Base-by-base conservation (phyloP, 495 filamentous ascomycete genomes). In the Hypoxylon fuscum region DNA sequence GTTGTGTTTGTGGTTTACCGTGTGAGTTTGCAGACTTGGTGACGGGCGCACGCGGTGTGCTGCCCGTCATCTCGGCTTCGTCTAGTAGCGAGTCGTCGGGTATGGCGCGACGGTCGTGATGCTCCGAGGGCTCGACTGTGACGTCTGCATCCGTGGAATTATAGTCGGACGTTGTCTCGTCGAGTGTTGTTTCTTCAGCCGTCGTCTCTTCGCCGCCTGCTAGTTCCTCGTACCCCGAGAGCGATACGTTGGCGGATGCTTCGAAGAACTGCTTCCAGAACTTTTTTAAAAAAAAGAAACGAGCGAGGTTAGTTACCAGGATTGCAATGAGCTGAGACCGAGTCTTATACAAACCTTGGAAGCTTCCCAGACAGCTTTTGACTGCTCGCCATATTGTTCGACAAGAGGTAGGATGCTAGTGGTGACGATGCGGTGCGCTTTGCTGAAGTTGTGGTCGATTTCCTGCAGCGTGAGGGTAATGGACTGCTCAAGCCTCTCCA, bases 221-320 rank as follows among this genome's bases (percentile, higher is more conserved):
- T 44, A 83, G 74, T 68, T 96, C 95, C 74, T 96, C 93, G 73
- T 98, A 97, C 45, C 93, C 92, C 9, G 93, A 96, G n/a, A 98
- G 85, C 2, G 92, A 95, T 20, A 98, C 94, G 67, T 98, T 98
- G 72, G 95, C 95, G 40, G 90, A 95, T 51, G 94, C 91, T 77
- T 98, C 95, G 77, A 98, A 98, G 84, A 98, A 98, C 79, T 96
- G 91, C 76, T 97, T 98, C 95, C 95, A 98, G 77, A 97, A 98
- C 91, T n/a, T n/a, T n/a, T n/a, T n/a, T 96, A 66, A n/a, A 23
- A 15, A 7, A 34, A 9, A 25, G 41, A n/a, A 8, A 8, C 22
- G 15, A 27, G 25, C 14, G 31, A 25, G 27, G 42, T 74, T 54
- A 69, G 52, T 38, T 31, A 49, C 22, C 6, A 47, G 9, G 46